These are phyloP conservation scores for Fonsecaea erecta DNA, from an alignment of 2,329 filamentous ascomycete genomes.

Conservation along the genomic window DNA sequence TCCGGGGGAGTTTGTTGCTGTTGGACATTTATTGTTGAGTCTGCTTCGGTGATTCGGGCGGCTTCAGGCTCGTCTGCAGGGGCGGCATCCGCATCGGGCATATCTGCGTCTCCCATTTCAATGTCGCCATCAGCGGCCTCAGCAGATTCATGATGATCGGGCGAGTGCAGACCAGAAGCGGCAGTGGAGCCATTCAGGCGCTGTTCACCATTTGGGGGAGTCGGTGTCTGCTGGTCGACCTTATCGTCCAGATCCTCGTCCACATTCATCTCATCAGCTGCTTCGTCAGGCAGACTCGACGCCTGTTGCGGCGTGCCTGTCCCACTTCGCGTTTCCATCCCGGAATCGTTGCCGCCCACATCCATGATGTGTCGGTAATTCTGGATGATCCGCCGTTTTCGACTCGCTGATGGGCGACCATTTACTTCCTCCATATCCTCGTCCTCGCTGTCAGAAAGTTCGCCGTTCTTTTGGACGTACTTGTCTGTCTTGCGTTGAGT, in stretches of 20 bases:
- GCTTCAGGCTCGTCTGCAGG: conserved; percentile 42
- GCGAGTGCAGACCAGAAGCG: conserved; percentile 28
- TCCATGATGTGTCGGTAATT: conserved; percentile 73
- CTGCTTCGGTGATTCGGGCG: conserved; percentile 35
- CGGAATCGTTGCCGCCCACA: conserved; percentile 54
- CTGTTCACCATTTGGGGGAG: conserved; percentile 16
- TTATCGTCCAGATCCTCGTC: conserved; percentile 40
- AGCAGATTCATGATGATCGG: conserved; percentile 1
- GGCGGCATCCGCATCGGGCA: conserved; percentile 44
- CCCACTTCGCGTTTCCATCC: conserved; percentile 55
- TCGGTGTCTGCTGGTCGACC: conserved; percentile 29
- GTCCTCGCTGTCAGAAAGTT: conserved; percentile 86
- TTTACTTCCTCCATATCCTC: conserved; percentile 74
- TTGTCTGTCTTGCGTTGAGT: conserved; percentile 84
- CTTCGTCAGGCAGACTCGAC: conserved; percentile 51
- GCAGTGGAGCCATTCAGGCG: conserved; percentile 26
- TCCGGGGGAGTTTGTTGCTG: conserved; percentile 41
- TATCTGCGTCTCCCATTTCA: conserved; percentile 50
- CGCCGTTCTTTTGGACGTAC: conserved; percentile 73
- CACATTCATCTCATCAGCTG: conserved; percentile 49
- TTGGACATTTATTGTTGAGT: conserved; percentile 25
- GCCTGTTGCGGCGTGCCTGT: conserved; percentile 52
- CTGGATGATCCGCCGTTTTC: conserved; percentile 82
- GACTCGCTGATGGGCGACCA: conserved; percentile 76
- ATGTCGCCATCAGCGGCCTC: conserved; percentile 33